These are phyloP conservation scores for Kodamaea fukazawae DNA, from an alignment of 805 yeast species.

Conservation along the genomic window DNA sequence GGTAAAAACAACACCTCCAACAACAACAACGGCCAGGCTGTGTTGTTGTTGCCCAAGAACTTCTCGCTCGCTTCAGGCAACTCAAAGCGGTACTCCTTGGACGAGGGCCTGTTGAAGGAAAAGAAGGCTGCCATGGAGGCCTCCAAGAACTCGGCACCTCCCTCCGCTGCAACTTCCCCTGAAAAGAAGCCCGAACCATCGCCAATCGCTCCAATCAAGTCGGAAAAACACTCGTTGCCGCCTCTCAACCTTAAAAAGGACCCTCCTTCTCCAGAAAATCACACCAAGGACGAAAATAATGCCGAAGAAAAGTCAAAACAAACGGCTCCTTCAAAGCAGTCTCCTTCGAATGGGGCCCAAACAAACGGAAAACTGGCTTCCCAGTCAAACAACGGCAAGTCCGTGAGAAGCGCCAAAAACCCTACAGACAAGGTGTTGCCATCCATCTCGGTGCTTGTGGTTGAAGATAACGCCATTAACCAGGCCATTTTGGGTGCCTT, in stretches of 20 bases:
- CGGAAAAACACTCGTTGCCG: neutral
- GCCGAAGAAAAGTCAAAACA: neutral
- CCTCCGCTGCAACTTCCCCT: too few species aligned
- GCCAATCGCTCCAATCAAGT: too few species aligned
- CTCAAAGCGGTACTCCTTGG: conserved; percentile 27
- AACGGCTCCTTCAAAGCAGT: neutral
- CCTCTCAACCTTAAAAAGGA: conserved; percentile 1
- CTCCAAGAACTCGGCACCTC: too few species aligned
- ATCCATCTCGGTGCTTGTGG: conserved; percentile 85
- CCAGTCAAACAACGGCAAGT: neutral
- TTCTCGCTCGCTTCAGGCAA: conserved; percentile 29
- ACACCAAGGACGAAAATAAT: neutral
- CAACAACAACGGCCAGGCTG: conserved; percentile 38
- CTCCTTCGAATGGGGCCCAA: neutral
- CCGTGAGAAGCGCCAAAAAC: conserved; percentile 20
- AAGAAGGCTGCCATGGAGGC: neutral
- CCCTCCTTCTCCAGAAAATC: neutral
- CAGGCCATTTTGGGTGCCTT: conserved; percentile 89
- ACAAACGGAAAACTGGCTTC: neutral
- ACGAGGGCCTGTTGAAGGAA: conserved; percentile 16
- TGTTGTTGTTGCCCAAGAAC: conserved; percentile 49
- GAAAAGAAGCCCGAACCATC: too few species aligned
- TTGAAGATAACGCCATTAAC: conserved; percentile 94
- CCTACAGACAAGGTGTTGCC: conserved; percentile 72
- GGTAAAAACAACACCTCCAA: conserved; percentile 2